Evolutionary conservation across 169 alveolate genomes (phyloP).

Genomic region (Eimeria brunetti): DNA sequence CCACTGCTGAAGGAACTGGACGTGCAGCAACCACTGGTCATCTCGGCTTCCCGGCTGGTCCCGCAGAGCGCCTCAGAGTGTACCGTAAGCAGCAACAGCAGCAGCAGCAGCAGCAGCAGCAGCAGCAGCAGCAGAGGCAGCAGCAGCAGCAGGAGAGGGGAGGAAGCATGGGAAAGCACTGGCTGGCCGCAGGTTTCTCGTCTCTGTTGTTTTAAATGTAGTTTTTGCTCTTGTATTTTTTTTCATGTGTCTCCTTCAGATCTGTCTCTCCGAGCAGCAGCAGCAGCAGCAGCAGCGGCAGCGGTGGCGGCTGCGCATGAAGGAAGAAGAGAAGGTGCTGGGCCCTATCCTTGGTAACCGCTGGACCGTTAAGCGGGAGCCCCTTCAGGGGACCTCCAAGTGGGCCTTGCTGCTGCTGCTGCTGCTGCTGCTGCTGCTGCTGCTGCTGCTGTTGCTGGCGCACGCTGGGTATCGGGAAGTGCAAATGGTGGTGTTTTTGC

Average conservation of each 20-base stretch:
- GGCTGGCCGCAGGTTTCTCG: background rate
- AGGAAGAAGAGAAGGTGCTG: conserved; percentile 58
- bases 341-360: conserved; percentile 61
- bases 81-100: conserved; percentile 39
- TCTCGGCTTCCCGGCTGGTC: conserved; percentile 42
- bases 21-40: conserved; percentile 37
- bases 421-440: background rate
- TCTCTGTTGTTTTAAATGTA: background rate
- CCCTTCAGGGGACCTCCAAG: conserved; percentile 45
- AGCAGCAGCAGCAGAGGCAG: conserved; percentile 18
- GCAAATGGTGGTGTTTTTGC: background rate
- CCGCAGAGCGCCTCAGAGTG: conserved; percentile 64
- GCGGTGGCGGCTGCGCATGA: conserved; percentile 72
- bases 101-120: conserved; percentile 25
- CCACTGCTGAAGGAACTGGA: conserved; percentile 35
- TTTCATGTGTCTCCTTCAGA: background rate
- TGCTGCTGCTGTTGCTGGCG: background rate
- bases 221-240: background rate
- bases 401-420: background rate
- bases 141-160: background rate
- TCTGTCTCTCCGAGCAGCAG: conserved; percentile 73
- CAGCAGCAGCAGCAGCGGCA: conserved; percentile 70
- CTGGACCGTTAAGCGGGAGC: conserved; percentile 65
- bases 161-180: background rate
- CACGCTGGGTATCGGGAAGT: background rate